Evolutionary conservation across 163 green algal genomes (phyloP).

Genomic region (Chloromonas sp.): DNA sequence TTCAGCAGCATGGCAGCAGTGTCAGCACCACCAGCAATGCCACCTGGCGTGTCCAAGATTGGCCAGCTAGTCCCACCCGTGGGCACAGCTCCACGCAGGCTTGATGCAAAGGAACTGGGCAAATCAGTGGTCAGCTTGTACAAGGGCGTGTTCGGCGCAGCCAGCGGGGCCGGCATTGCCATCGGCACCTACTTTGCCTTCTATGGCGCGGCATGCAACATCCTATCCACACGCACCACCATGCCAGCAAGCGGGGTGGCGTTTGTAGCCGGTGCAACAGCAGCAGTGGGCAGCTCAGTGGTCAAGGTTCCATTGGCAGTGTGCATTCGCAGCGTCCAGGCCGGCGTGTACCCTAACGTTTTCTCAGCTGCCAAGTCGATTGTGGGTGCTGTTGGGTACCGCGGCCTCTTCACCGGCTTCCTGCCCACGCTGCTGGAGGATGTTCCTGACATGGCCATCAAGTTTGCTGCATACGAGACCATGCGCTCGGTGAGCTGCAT

Average conservation of each 20-base stretch:
- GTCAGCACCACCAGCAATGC: neutral
- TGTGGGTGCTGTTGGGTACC: conserved; percentile 51
- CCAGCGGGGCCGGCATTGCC: conserved; percentile 82
- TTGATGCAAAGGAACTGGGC: conserved; percentile 2
- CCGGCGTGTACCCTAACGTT: conserved; percentile 87
- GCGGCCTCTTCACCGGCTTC: conserved; percentile 92
- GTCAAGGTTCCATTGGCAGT: conserved; percentile 96
- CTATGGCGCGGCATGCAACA: conserved; percentile 75
- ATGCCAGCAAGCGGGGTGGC: conserved; percentile 57
- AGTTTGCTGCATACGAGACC: conserved; percentile 94
- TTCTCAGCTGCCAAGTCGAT: conserved; percentile 74
- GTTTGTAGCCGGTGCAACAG: conserved; percentile 77
- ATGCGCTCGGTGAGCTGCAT: conserved; percentile 67
- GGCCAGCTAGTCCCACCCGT: conserved; percentile 53
- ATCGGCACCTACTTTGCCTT: conserved; percentile 96
- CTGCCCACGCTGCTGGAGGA: conserved; percentile 92
- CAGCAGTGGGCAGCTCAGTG: conserved; percentile 76
- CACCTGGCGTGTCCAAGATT: conserved; percentile 9
- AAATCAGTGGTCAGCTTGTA: conserved; percentile 4
- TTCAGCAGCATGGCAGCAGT: conserved; percentile 29
- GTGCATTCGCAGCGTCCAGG: conserved; percentile 89
- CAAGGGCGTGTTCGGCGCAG: conserved; percentile 75
- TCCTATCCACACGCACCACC: conserved; percentile 40
- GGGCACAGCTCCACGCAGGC: neutral
- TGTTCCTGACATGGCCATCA: conserved; percentile 97